These are phyloP conservation scores for Solanum rostratum DNA, from an alignment of 257 asterid species.

Conservation along the genomic window DNA sequence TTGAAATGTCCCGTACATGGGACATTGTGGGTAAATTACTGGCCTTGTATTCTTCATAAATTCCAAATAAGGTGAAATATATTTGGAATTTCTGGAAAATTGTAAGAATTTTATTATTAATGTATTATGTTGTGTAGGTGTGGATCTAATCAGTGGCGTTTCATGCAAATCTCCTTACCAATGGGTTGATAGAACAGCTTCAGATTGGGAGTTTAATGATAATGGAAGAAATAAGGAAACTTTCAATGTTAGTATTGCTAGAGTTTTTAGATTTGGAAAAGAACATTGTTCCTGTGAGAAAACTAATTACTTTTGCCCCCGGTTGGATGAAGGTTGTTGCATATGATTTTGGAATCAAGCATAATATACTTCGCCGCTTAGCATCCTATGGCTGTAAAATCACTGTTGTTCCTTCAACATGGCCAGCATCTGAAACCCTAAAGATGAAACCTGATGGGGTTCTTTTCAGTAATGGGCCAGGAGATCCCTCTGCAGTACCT, in stretches of 20 bases:
- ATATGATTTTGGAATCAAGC: conserved; percentile 92
- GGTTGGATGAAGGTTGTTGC: conserved; percentile 65
- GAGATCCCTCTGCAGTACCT: conserved; percentile 98
- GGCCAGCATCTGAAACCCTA: conserved; percentile 81
- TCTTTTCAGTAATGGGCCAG: conserved; percentile 94
- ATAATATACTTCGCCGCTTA: conserved; percentile 75
- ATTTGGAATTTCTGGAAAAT: background rate
- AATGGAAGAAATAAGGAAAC: conserved; percentile 28
- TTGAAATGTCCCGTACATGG: conserved; percentile 69
- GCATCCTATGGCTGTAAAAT: conserved; percentile 92
- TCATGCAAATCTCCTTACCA: conserved; percentile 78
- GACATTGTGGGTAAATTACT: conserved; percentile 62
- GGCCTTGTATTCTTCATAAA: background rate
- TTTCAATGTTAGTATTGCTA: conserved; percentile 39
- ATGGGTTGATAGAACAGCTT: conserved; percentile 59
- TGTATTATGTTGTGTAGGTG: conserved; percentile 41
- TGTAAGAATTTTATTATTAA: background rate
- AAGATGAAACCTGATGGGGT: conserved; percentile 95
- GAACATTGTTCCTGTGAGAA: background rate
- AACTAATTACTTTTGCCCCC: background rate
- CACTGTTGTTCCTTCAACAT: conserved; percentile 89
- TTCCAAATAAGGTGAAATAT: background rate
- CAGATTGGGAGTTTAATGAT: conserved; percentile 76
- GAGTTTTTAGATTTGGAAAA: background rate
- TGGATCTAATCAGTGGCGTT: conserved; percentile 84